Conservation (phyloP, 2,329 filamentous ascomycete species). For the Shiraia sp. region DNA sequence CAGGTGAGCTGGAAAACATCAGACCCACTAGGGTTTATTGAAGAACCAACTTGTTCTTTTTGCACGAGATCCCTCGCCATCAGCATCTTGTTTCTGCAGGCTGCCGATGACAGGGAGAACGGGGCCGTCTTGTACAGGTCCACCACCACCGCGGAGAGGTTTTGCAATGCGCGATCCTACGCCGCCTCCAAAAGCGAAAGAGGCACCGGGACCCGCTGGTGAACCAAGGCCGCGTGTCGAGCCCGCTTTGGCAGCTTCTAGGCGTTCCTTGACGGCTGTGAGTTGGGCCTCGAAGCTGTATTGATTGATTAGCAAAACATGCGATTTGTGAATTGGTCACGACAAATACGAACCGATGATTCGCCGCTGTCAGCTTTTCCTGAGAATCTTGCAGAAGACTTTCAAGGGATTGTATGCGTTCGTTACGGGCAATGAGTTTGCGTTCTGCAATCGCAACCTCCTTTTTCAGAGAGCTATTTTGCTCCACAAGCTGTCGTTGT, state of each 20-base stretch:
- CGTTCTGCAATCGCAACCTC: constrained; percentile 98
- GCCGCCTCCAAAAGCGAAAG: constrained; percentile 68
- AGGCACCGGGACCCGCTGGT: constrained; percentile 56
- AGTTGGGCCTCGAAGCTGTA: constrained; percentile 94
- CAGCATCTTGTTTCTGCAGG: constrained; percentile 57
- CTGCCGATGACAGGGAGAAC: constrained; percentile 49
- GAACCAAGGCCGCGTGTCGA: constrained; percentile 81
- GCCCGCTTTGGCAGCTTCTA: constrained; percentile 91
- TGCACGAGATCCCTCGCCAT: constrained; percentile 54
- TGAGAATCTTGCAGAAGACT: constrained; percentile 92
- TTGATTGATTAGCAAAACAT: constrained; percentile 6
- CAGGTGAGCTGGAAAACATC: background rate
- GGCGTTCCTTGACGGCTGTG: constrained; percentile 93
- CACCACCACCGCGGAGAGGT: constrained; percentile 62
- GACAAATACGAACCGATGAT: constrained; percentile 77
- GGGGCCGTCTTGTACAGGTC: constrained; percentile 37
- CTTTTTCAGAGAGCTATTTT: constrained; percentile 92
- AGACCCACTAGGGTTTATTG: constrained; percentile 53
- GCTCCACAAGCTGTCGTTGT: constrained; percentile 95
- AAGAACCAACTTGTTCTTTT: constrained; percentile 79
- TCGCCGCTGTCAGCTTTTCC: constrained; percentile 95
- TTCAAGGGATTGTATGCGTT: constrained; percentile 94
- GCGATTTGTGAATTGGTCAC: background rate
- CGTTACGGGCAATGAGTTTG: constrained; percentile 94
- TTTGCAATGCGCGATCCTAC: constrained; percentile 64